Evolutionary conservation across 495 filamentous ascomycete species (phyloP), one percentile per base, ranked within the genome.

Genomic region (Hyaloscypha finlandica): DNA sequence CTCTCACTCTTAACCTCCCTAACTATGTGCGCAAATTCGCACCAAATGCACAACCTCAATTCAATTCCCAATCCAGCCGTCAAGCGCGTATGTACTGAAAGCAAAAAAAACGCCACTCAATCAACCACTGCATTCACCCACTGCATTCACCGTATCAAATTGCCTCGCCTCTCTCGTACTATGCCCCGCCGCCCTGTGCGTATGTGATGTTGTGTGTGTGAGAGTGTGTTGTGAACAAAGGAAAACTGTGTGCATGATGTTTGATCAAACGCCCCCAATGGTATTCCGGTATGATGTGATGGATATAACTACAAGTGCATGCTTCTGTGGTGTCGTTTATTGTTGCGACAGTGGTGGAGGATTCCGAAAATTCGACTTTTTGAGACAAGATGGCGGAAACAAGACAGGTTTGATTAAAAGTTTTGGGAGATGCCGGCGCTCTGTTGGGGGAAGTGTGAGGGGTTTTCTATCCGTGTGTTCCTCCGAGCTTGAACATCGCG

Each of bases 361-460:
- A 39, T 32, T 58, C 60, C 64, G 37, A 31, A 65, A 61, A 45
- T 59, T 30, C n/a, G 54, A 45, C 64, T 63, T 60, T 25, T 68
- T 68, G 30, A 45, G 31, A 51, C 29, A 64, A 48, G 54, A 59
- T 45, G 39, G 35, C 48, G 32, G 20, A 61, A 32, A 61, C 16
- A 48, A 12, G 16, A 48, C 16, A 63, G 29, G 48, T 32, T 42
- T 25, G 55, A 64, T 70, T 83, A 99, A 72, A 99, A 99, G 72
- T 99, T 99, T 75, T 97, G 95, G n/a, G 95, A 92, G 74, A 99
- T 99, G 59, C 95, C 95, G 33, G 93, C 92, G 72, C 91, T 96
- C 81, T 95, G 92, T 74, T 94, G 90, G 12, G 93, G 93, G 71
- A 91, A 94, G 45, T 96, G 89, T 35, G 85, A 80, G 2, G 93